These are phyloP conservation scores for Glutinoglossum americanum DNA, from an alignment of 495 filamentous ascomycete species.

Conservation along the genomic window DNA sequence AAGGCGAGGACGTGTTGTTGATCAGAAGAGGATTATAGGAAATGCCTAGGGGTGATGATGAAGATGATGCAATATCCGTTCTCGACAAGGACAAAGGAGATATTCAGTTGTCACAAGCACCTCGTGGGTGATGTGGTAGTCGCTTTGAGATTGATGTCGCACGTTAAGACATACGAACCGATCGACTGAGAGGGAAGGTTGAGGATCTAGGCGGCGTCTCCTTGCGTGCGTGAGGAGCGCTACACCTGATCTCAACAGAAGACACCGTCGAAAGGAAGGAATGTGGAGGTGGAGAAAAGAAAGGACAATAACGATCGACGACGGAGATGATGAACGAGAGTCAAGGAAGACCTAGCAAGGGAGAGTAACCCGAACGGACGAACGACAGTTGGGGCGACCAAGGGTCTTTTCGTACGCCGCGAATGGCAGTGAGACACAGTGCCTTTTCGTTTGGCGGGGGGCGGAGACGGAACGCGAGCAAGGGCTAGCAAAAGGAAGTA, in stretches of 20 bases:
- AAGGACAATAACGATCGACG: neutral
- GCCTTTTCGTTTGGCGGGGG: neutral
- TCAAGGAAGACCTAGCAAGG: neutral
- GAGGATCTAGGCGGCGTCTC: neutral
- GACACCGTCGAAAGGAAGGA: neutral
- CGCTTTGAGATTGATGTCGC: neutral
- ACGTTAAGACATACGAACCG: neutral
- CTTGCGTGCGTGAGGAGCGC: neutral
- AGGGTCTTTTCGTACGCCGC: neutral
- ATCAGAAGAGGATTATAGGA: neutral
- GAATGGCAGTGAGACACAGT: neutral
- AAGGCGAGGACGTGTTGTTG: neutral
- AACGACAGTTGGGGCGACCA: neutral
- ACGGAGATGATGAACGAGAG: neutral
- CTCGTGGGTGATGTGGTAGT: neutral
- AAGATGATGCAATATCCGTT: neutral
- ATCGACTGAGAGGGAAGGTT: neutral
- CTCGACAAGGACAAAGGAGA: constrained; percentile 1
- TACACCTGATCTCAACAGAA: neutral
- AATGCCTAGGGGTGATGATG: neutral
- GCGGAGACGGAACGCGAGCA: constrained; percentile 1
- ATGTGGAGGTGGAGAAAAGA: neutral
- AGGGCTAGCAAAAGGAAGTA: neutral
- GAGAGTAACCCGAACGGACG: neutral
- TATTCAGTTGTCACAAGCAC: neutral